Percentiles rank a stretch among this genome's conserved stretches.
phyloP scores from a whole-genome alignment of 2,329 filamentous ascomycete species.

The Furcasterigmium furcatum region DNA sequence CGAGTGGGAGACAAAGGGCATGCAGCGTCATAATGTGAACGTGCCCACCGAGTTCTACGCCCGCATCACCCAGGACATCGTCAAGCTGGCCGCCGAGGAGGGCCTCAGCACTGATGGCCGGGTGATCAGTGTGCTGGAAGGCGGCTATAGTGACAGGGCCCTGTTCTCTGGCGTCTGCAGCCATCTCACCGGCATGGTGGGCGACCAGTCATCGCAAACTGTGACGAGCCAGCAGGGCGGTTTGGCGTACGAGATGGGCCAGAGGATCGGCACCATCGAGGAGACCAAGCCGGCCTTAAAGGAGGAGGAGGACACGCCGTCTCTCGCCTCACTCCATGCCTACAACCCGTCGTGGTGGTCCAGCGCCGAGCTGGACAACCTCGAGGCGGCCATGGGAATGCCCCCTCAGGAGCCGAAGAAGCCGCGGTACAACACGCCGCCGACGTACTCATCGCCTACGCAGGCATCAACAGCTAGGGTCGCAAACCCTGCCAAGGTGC shows the following conservation, averaged over 20 bases:
- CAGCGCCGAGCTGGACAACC: conserved; percentile 58
- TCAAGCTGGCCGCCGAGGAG: conserved; percentile 77
- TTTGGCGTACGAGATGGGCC: conserved; percentile 56
- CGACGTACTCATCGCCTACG: conserved; percentile 84
- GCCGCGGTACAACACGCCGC: conserved; percentile 51
- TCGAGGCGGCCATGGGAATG: conserved; percentile 60
- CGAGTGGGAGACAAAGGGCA: conserved; percentile 86
- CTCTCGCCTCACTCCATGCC: conserved; percentile 28
- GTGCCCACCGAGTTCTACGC: conserved; percentile 97
- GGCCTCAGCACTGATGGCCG: conserved; percentile 76
- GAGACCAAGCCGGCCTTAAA: conserved; percentile 24
- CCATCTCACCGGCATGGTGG: conserved; percentile 80
- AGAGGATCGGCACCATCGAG: conserved; percentile 40
- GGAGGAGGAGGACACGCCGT: conserved; percentile 10
- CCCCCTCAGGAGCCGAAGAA: conserved; percentile 48
- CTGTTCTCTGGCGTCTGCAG: conserved; percentile 85
- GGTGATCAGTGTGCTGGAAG: conserved; percentile 90
- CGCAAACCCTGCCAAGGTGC: conserved; percentile 62
- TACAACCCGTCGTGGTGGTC: conserved; percentile 76
- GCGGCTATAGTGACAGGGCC: conserved; percentile 92
- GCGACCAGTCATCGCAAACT: conserved; percentile 35
- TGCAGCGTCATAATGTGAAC: conserved; percentile 95
- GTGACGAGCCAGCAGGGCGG: conserved; percentile 29
- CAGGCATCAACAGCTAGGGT: conserved; percentile 83
- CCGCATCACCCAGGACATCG: conserved; percentile 80